phyloP scores from a whole-genome alignment of 2,329 filamentous ascomycete genomes.

The Epichloe festucae region DNA sequence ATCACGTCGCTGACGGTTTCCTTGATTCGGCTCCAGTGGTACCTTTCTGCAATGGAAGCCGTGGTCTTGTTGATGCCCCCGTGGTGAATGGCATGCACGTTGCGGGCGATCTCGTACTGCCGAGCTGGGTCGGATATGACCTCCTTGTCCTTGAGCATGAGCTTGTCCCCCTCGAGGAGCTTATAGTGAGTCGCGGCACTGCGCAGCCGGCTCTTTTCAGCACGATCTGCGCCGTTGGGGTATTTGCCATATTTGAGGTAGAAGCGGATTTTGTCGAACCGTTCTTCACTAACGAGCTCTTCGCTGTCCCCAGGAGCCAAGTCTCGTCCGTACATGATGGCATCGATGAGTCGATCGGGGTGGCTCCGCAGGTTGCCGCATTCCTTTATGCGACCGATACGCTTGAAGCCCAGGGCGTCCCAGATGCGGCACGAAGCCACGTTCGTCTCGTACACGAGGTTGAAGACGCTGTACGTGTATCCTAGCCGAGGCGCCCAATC shows the following conservation, averaged over 20 bases:
- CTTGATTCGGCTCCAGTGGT: conserved; percentile 97
- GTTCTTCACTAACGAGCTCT: conserved; percentile 82
- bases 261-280: conserved; percentile 97
- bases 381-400: conserved; percentile 70
- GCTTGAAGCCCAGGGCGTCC: conserved; percentile 86
- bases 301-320: conserved; percentile 48
- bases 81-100: conserved; percentile 62
- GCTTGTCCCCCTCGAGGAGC: conserved; percentile 58
- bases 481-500: conserved; percentile 71
- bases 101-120: conserved; percentile 80
- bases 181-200: conserved; percentile 95
- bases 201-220: conserved; percentile 87
- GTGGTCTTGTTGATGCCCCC: conserved; percentile 98
- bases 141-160: conserved; percentile 97
- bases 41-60: conserved; percentile 81
- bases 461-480: conserved; percentile 88
- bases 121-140: conserved; percentile 81
- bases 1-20: conserved; percentile 94
- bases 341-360: conserved; percentile 56
- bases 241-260: conserved; percentile 94
- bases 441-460: conserved; percentile 88
- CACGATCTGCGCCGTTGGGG: conserved; percentile 81
- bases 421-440: conserved; percentile 81
- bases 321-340: conserved; percentile 65
- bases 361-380: conserved; percentile 58